These are phyloP conservation scores for Microsporum audouinii DNA, from an alignment of 2,329 filamentous ascomycete species.

Conservation along the genomic window DNA sequence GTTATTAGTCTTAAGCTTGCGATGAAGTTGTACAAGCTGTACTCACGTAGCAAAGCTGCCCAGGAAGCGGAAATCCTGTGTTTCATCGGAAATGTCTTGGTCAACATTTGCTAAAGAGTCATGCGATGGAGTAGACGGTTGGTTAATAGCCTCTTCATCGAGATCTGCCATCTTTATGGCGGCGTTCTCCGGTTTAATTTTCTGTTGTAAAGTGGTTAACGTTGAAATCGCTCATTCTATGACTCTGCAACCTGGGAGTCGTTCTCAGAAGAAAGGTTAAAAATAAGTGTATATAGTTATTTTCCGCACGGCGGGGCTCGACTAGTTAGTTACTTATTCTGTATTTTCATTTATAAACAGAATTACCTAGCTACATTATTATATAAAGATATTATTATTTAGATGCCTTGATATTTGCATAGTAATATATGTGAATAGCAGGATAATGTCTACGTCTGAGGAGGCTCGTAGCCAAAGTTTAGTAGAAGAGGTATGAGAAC, in stretches of 20 bases:
- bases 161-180: conserved; percentile 31
- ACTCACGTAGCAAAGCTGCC: conserved; percentile 42
- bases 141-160: conserved; percentile 33
- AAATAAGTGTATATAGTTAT: too few species aligned
- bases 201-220: background rate
- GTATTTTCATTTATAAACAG: too few species aligned
- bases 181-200: background rate
- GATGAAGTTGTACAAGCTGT: background rate
- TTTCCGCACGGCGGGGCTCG: too few species aligned
- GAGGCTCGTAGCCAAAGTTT: background rate
- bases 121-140: conserved; percentile 16
- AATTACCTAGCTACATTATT: too few species aligned
- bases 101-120: conserved; percentile 35
- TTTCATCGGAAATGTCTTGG: conserved; percentile 61
- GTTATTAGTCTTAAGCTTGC: background rate
- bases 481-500: background rate
- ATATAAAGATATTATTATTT: too few species aligned
- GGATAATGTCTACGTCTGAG: background rate
- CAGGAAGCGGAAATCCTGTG: conserved; percentile 75
- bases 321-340: too few species aligned
- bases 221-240: too few species aligned
- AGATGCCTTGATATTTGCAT: too few species aligned
- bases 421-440: background rate
- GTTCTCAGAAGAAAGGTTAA: background rate
- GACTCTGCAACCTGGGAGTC: background rate